Conservation (phyloP, 805 yeast species). For the Candida rishiriensis region DNA sequence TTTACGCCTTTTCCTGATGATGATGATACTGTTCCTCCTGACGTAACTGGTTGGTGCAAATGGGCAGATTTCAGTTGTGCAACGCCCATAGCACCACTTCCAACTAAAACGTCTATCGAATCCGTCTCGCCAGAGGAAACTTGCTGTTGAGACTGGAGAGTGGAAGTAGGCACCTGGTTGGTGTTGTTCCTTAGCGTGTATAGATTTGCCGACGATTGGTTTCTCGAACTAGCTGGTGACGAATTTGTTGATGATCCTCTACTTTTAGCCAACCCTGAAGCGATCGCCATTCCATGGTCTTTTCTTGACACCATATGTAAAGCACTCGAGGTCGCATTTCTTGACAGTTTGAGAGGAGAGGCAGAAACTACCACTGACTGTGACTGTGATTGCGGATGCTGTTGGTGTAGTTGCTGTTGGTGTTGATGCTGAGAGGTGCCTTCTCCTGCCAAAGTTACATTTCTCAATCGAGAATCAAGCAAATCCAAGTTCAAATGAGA, state of each 20-base stretch:
- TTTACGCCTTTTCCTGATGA: neutral
- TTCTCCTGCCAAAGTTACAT: conserved; percentile 12
- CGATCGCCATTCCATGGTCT: conserved; percentile 14
- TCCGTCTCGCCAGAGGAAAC: neutral
- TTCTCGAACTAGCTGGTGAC: conserved; percentile 39
- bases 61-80: neutral
- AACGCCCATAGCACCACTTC: neutral
- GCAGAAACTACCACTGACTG: neutral
- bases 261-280: conserved; percentile 26
- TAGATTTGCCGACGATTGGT: conserved; percentile 32
- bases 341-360: conserved; percentile 8
- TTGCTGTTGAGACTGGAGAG: conserved; percentile 1
- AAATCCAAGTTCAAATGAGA: conserved; percentile 31
- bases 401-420: too few species aligned
- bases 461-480: conserved; percentile 28
- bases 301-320: conserved; percentile 3
- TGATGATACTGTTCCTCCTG: neutral
- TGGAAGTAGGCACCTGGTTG: neutral
- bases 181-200: conserved; percentile 5
- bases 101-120: too few species aligned
- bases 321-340: conserved; percentile 10
- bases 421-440: too few species aligned
- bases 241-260: conserved; percentile 31
- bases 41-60: neutral
- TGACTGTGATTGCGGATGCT: neutral